phyloP scores from a whole-genome alignment of 176 grass and related monocot genomes.

The Avena eriantha region DNA sequence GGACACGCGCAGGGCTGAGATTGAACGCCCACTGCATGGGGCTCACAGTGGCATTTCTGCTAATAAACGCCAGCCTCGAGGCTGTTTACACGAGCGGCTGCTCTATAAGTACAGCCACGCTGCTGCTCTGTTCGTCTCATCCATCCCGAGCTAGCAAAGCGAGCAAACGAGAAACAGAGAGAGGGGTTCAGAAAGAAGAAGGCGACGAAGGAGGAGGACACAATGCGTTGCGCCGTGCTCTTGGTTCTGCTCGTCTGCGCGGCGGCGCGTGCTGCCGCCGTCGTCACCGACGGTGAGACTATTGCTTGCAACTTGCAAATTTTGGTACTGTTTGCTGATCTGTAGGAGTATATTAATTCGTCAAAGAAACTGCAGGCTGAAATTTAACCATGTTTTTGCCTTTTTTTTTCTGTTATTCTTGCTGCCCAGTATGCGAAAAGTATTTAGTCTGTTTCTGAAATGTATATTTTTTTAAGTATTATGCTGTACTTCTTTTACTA shows the following conservation, averaged over 20 bases:
- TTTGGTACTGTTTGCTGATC: not conserved
- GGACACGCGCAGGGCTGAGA: constrained; percentile 37
- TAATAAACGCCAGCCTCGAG: not conserved
- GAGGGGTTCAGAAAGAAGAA: not conserved
- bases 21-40: not conserved
- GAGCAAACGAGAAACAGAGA: not conserved
- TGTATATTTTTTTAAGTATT: no score
- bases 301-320: not conserved
- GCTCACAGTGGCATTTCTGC: constrained; percentile 15
- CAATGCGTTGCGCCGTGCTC: constrained; percentile 32
- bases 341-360: not conserved
- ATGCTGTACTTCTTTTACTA: no score
- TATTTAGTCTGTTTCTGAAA: no score
- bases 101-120: constrained; percentile 7
- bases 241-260: constrained; percentile 41
- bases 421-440: no score
- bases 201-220: not conserved
- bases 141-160: no score
- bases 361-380: not conserved
- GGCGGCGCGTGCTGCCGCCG: constrained; percentile 40
- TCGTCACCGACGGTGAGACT: constrained; percentile 58
- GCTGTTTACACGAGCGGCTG: not conserved
- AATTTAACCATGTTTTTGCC: not conserved
- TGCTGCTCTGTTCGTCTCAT: constrained; percentile 31
- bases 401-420: no score